phyloP scores from a whole-genome alignment of 1,284 basidiomycete species.

The Cutaneotrichosporon spelunceum region DNA sequence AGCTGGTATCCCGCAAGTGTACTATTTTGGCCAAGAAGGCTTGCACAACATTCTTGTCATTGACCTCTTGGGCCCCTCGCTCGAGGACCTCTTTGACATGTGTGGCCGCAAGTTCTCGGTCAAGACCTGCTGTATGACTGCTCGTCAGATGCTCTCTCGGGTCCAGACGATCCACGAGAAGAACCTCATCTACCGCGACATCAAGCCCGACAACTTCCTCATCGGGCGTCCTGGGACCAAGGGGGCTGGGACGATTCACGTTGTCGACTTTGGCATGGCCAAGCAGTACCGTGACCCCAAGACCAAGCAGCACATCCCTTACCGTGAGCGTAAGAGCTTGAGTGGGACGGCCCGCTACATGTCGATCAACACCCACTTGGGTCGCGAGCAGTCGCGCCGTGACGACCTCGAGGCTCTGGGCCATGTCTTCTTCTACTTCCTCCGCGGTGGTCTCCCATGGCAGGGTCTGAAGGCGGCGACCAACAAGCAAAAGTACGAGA shows the following conservation, averaged over 20 bases:
- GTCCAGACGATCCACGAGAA: constrained; percentile 96
- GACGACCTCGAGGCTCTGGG: constrained; percentile 93
- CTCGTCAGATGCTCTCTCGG: constrained; percentile 87
- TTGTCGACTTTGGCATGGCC: constrained; percentile 94
- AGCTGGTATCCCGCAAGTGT: constrained; percentile 92
- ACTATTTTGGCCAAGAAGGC: constrained; percentile 97
- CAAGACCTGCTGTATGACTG: constrained; percentile 97
- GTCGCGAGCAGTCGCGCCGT: constrained; percentile 88
- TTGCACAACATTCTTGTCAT: constrained; percentile 96
- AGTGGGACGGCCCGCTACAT: constrained; percentile 90
- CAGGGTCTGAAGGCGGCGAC: constrained; percentile 94
- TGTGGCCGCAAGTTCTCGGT: constrained; percentile 98
- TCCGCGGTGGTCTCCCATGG: constrained; percentile 89
- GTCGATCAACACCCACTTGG: constrained; percentile 95
- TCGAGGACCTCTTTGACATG: constrained; percentile 99
- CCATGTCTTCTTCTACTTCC: constrained; percentile 97
- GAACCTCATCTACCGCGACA: constrained; percentile 95
- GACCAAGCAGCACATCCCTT: constrained; percentile 95
- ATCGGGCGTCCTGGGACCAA: constrained; percentile 88
- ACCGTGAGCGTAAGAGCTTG: constrained; percentile 88
- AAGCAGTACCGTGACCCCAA: constrained; percentile 97
- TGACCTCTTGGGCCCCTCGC: constrained; percentile 84
- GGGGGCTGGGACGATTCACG: constrained; percentile 76
- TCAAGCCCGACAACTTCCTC: constrained; percentile 96
- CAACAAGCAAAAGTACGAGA: constrained; percentile 98